Percentiles rank a stretch among this genome's conserved stretches.
These are phyloP conservation scores for Tolypocladium sp. DNA, from an alignment of 2,329 filamentous ascomycete species.

Conservation along the genomic window DNA sequence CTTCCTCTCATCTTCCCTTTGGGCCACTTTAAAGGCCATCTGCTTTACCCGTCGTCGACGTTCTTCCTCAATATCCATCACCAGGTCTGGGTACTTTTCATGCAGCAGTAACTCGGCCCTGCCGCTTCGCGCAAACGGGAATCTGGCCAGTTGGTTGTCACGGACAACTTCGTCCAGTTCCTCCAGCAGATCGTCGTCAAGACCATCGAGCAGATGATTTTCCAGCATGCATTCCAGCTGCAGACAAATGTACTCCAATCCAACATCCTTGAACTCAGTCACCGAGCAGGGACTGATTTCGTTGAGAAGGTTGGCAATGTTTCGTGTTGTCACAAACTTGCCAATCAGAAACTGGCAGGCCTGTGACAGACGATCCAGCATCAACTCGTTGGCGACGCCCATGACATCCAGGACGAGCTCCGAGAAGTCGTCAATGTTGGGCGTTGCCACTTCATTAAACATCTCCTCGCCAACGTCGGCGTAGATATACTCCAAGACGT, in stretches of 20 bases:
- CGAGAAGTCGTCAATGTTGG: conserved; percentile 72
- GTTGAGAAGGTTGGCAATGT: conserved; percentile 78
- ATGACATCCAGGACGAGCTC: conserved; percentile 89
- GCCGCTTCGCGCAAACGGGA: conserved; percentile 70
- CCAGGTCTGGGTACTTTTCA: conserved; percentile 54
- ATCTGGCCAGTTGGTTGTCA: conserved; percentile 69
- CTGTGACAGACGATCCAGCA: conserved; percentile 85
- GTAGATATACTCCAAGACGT: conserved; percentile 76
- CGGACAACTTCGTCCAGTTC: conserved; percentile 76
- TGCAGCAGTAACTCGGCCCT: conserved; percentile 58
- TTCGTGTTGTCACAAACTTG: conserved; percentile 75
- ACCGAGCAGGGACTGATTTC: conserved; percentile 78
- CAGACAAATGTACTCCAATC: conserved; percentile 82
- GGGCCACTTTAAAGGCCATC: conserved; percentile 58
- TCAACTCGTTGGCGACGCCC: conserved; percentile 83
- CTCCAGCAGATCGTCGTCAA: conserved; percentile 73
- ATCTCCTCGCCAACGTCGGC: conserved; percentile 71
- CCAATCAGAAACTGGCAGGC: conserved; percentile 82
- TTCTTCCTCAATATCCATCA: conserved; percentile 59
- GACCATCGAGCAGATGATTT: conserved; percentile 74
- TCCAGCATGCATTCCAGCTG: conserved; percentile 90
- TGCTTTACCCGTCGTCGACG: conserved; percentile 63
- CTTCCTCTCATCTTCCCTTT: conserved; percentile 57
- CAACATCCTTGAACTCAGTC: conserved; percentile 76
- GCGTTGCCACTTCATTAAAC: conserved; percentile 66